Conservation (phyloP, 148 eudicot genomes). For the Silene uniflora region DNA sequence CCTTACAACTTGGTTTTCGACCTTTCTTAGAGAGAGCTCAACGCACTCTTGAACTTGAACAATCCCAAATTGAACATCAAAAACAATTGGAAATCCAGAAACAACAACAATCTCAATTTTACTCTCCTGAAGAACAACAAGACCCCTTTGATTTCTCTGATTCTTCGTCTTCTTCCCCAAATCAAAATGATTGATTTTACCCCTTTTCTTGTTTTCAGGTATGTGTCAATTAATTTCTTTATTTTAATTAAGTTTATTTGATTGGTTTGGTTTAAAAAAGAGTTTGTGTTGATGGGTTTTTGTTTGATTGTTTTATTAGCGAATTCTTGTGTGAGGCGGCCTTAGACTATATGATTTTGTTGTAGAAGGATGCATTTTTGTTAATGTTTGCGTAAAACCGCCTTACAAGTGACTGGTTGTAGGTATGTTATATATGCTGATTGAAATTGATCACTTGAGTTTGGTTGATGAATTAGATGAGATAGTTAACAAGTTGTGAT, state of each 20-base stretch:
- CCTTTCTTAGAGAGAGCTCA: slow-evolving; percentile 63
- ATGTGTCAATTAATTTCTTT: not conserved
- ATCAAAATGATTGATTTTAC: not conserved
- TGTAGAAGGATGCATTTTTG: no score
- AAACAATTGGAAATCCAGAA: not conserved
- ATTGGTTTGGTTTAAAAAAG: no score
- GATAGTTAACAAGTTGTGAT: not conserved
- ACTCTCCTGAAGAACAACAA: not conserved
- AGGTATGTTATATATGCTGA: not conserved
- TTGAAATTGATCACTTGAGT: not conserved
- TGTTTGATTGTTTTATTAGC: no score
- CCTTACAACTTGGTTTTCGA: slow-evolving; percentile 56
- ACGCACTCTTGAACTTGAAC: slow-evolving; percentile 22
- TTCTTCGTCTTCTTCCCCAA: slow-evolving; percentile 2
- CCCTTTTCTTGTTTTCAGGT: not conserved
- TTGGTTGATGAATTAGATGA: not conserved
- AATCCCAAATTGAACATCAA: not conserved
- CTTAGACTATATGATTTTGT: no score
- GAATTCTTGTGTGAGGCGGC: no score
- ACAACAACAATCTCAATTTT: not conserved
- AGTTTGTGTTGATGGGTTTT: no score
- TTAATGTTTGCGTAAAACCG: no score
- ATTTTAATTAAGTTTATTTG: not conserved
- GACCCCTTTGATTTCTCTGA: slow-evolving; percentile 17
- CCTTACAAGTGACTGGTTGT: no score